Conservation (phyloP, 139 green algal species). For the Gonium pectorale region DNA sequence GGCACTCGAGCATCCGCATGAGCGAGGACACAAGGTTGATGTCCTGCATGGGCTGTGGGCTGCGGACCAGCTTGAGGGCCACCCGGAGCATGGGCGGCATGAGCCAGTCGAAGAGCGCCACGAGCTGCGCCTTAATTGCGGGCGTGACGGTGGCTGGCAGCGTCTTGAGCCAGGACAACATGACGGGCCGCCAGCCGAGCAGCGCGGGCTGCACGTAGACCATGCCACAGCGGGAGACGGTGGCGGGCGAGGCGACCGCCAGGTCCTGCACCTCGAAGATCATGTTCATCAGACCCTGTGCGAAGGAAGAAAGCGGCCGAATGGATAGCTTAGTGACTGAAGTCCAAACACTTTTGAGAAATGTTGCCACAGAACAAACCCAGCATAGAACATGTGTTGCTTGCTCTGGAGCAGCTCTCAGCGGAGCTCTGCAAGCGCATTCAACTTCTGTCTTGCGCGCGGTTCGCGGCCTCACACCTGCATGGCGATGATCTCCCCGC, state of each 20-base stretch:
- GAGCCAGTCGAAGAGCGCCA: conserved; percentile 80
- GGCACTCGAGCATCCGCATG: conserved; percentile 67
- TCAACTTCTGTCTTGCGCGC: too few relatives aligned
- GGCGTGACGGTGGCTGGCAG: conserved; percentile 69
- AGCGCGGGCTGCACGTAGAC: conserved; percentile 83
- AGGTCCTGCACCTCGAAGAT: conserved; percentile 90
- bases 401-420: too few relatives aligned
- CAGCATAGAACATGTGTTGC: too few relatives aligned
- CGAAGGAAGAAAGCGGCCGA: too few relatives aligned
- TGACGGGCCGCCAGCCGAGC: conserved; percentile 80
- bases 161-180: conserved; percentile 73
- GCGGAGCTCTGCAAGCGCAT: too few relatives aligned
- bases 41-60: conserved; percentile 66
- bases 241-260: conserved; percentile 82
- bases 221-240: conserved; percentile 88
- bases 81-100: conserved; percentile 75
- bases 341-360: too few relatives aligned
- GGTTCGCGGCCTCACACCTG: too few relatives aligned
- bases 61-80: conserved; percentile 61
- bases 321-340: too few relatives aligned
- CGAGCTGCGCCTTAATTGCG: conserved; percentile 57
- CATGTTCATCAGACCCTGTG: conserved; percentile 80
- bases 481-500: conserved; percentile 87
- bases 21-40: conserved; percentile 72
- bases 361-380: too few relatives aligned